Percentiles rank a stretch among this genome's conserved stretches.
phyloP scores from a whole-genome alignment of 1,139 yeast species.

The Candida sanyaensis region DNA sequence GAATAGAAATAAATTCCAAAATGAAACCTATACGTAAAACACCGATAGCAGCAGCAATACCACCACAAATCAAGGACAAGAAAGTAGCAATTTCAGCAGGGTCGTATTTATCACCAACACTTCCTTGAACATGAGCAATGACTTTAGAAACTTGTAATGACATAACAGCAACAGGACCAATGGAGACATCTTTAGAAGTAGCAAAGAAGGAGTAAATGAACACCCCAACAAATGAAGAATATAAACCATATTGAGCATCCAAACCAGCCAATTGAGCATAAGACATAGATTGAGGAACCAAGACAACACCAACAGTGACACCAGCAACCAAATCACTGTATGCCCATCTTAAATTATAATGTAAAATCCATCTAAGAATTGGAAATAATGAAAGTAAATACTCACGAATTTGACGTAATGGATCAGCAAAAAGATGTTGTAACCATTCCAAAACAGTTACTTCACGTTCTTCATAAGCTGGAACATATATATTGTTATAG shows the following conservation, averaged over 20 bases:
- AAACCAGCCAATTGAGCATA: conserved; percentile 87
- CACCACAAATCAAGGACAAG: conserved; percentile 80
- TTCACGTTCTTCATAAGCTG: conserved; percentile 42
- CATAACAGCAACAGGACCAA: conserved; percentile 98
- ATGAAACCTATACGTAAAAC: conserved; percentile 82
- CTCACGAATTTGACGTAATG: conserved; percentile 34
- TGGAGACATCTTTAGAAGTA: conserved; percentile 91
- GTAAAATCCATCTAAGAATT: conserved; percentile 75
- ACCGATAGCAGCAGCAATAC: conserved; percentile 81
- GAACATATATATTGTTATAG: conserved; percentile 22
- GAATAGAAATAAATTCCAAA: conserved; percentile 84
- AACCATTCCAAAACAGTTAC: conserved; percentile 52
- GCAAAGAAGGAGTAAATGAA: conserved; percentile 88
- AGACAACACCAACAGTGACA: conserved; percentile 87
- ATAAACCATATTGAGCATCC: conserved; percentile 81
- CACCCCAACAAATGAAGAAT: conserved; percentile 91
- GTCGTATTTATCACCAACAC: conserved; percentile 39
- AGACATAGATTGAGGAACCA: conserved; percentile 96
- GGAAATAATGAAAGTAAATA: conserved; percentile 76
- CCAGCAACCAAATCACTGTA: conserved; percentile 88
- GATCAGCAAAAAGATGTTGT: conserved; percentile 36
- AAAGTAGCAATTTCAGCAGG: conserved; percentile 79
- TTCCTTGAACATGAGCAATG: conserved; percentile 57
- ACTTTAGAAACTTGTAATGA: conserved; percentile 83
- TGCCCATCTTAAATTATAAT: conserved; percentile 79